Evolutionary conservation across 306 rosid species (phyloP).

Genomic region (Citrullus colocynthis): DNA sequence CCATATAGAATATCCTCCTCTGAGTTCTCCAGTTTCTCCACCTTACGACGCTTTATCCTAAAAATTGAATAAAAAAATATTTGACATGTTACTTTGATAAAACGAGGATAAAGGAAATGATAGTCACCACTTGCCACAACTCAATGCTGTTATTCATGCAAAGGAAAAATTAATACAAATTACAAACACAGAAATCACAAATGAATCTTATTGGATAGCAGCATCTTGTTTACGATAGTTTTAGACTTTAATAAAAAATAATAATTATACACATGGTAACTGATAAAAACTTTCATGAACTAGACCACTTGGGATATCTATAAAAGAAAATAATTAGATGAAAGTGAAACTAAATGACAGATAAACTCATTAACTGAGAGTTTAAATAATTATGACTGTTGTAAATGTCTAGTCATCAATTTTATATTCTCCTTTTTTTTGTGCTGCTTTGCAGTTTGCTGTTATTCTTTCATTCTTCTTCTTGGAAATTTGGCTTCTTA

Average conservation of each 20-base stretch:
- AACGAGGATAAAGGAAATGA: not conserved
- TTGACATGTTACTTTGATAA: not conserved
- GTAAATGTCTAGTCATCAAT: not conserved
- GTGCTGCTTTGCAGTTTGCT: not conserved
- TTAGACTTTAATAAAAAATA: not conserved
- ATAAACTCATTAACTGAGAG: not conserved
- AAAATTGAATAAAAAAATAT: not conserved
- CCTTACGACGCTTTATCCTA: constrained; percentile 46
- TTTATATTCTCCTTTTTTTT: not conserved
- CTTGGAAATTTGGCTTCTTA: not conserved
- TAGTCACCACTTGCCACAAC: not conserved
- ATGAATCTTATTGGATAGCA: not conserved
- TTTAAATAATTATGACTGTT: not conserved
- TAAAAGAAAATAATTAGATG: not conserved
- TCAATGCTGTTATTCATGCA: not conserved
- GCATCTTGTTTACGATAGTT: not conserved
- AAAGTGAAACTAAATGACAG: not conserved
- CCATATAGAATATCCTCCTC: constrained; percentile 32
- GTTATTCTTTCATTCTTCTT: not conserved
- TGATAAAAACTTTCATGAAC: not conserved
- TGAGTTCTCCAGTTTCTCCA: constrained; percentile 25
- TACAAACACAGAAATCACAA: not conserved
- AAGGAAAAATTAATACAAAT: not conserved
- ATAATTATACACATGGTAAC: not conserved
- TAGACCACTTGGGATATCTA: not conserved